Conservation (phyloP, 2,329 filamentous ascomycete species). For the Sporothrix inflata region DNA sequence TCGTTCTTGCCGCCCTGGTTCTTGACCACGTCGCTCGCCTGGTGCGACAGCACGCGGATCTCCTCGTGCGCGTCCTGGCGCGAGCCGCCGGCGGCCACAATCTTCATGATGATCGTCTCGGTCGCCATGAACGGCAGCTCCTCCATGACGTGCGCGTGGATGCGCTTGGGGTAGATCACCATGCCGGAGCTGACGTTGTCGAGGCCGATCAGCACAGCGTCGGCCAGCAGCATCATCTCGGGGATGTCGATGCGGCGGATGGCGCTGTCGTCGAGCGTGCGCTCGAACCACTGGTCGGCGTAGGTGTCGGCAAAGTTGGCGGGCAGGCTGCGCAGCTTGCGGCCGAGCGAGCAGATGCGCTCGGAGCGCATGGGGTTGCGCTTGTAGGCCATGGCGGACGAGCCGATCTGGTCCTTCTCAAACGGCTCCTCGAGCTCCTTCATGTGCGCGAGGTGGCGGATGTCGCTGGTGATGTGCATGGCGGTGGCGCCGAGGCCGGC, state of each 20-base stretch:
- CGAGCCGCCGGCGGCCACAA: constrained; percentile 70
- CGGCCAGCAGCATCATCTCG: constrained; percentile 68
- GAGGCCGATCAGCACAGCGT: constrained; percentile 62
- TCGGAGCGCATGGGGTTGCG: constrained; percentile 57
- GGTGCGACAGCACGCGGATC: constrained; percentile 79
- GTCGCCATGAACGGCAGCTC: constrained; percentile 72
- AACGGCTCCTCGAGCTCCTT: constrained; percentile 89
- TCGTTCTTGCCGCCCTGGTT: constrained; percentile 72
- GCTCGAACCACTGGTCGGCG: constrained; percentile 72
- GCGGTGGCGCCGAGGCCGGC: constrained; percentile 78
- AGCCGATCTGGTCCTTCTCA: constrained; percentile 77
- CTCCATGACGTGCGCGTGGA: constrained; percentile 67
- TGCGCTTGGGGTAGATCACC: constrained; percentile 75
- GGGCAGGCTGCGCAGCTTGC: constrained; percentile 40
- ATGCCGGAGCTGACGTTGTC: constrained; percentile 71
- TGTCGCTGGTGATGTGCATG: constrained; percentile 73
- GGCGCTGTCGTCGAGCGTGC: constrained; percentile 76
- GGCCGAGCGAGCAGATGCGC: constrained; percentile 50
- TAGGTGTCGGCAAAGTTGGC: constrained; percentile 66
- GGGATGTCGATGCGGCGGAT: constrained; percentile 68
- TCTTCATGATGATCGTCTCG: constrained; percentile 71
- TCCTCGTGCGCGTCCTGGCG: constrained; percentile 85
- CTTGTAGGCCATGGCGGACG: constrained; percentile 59
- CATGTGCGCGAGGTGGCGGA: constrained; percentile 48
- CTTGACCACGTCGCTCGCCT: constrained; percentile 64